Conservation (phyloP, 306 rosid species). For the Cucurbita maxima region DNA sequence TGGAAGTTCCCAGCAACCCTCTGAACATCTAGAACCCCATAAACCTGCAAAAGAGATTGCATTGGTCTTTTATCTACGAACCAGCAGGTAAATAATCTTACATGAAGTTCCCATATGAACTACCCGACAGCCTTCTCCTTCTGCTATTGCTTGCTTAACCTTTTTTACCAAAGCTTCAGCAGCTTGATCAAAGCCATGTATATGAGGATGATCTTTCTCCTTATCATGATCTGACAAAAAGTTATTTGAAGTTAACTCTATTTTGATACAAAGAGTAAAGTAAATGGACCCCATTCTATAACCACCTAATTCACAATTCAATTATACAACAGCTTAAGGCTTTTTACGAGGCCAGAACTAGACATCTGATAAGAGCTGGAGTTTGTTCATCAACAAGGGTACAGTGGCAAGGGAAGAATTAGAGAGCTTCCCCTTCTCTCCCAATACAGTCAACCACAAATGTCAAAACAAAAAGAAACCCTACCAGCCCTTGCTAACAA, state of each 20-base stretch:
- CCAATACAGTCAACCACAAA: too few relatives aligned
- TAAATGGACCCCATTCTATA: neutral
- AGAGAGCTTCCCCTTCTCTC: too few relatives aligned
- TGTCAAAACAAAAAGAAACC: too few relatives aligned
- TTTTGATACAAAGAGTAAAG: neutral
- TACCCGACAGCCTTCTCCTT: conserved; percentile 89
- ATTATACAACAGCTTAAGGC: neutral
- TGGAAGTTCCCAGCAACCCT: conserved; percentile 95
- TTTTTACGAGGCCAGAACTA: neutral
- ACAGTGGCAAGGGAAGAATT: too few relatives aligned
- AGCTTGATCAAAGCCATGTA: conserved; percentile 45
- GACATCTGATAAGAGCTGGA: neutral
- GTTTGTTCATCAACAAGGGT: too few relatives aligned
- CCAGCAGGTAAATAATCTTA: neutral
- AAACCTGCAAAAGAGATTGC: conserved; percentile 47
- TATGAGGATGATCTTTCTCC: conserved; percentile 30
- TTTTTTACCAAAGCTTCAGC: conserved; percentile 60
- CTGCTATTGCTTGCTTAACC: conserved; percentile 56
- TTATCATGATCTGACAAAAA: conserved; percentile 39
- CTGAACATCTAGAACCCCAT: conserved; percentile 88
- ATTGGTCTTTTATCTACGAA: neutral
- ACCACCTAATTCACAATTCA: neutral
- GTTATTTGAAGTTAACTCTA: neutral
- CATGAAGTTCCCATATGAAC: conserved; percentile 6
- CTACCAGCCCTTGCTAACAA: too few relatives aligned